Evolutionary conservation across 2,329 filamentous ascomycete species (phyloP), one percentile per base, ranked within the genome.

Genomic region (Chaetomium globosum): DNA sequence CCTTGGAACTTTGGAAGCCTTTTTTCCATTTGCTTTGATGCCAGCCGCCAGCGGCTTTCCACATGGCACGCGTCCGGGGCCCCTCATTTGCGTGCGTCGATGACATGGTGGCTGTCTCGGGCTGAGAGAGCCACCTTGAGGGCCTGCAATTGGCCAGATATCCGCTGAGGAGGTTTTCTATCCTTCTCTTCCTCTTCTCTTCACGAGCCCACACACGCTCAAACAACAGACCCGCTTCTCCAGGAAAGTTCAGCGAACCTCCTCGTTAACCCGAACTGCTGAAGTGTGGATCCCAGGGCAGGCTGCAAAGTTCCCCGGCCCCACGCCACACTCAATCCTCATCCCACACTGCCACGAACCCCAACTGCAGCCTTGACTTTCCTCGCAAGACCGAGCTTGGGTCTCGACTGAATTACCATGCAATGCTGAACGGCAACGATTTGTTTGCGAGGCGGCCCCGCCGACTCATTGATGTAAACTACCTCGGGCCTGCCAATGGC

Each of bases 41-140:
- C 30, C 57, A 59, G 46, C 16, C 46, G n/a, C 30, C 16, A 49
- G 21, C 43, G 48, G 59, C 31, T 36, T 36, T 53, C 26, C 36
- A 46, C 16, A 39, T 51, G 53, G n/a, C 10, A 36, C 12, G 26
- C n/a, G 19, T 57, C 46, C 26, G 46, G 61, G 54, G 31, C 16
- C 52, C 26, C 53, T 26, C 51, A 16, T 36, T 36, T 26, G 16
- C 36, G 21, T 23, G 49, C 3, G n/a, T 48, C 26, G 28, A 56
- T 56, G 63, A 65, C 63, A 61, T 65, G 51, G 63, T 65, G 63
- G 63, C 63, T 59, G 55, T 48, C 55, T 31, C 16, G 54, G 31
- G 31, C 46, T 28, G 31, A 8, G 23, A 16, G 56, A 7, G 36
- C 21, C 28, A 31, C 21, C 13, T 39, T 10, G 7, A 7, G 31